Evolutionary conservation across 163 green algal species (phyloP).

Genomic region (Chlamydomonas reinhardtii): DNA sequence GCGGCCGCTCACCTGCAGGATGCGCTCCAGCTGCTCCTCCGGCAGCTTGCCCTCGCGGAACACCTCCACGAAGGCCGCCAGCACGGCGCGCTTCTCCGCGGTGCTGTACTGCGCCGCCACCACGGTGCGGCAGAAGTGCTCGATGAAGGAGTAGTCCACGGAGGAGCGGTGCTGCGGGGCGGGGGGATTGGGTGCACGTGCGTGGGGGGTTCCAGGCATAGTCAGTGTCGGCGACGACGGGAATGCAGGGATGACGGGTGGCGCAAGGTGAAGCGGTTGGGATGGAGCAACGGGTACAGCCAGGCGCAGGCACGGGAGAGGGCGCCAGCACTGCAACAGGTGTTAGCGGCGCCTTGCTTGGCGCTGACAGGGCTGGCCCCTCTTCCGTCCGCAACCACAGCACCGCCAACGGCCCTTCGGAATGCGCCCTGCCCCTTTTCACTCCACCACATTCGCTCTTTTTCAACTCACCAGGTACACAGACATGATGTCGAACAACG

Average conservation of each 20-base stretch:
- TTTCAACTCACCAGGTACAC: slow-evolving; percentile 73
- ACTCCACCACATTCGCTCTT: too few species aligned
- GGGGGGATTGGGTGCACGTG: background rate
- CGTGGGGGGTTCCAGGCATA: background rate
- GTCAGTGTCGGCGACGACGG: too few species aligned
- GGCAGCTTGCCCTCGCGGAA: slow-evolving; percentile 60
- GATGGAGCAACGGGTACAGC: too few species aligned
- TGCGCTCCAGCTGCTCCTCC: slow-evolving; percentile 67
- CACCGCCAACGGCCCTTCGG: too few species aligned
- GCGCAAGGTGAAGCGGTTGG: too few species aligned
- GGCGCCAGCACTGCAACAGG: too few species aligned
- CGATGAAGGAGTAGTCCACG: slow-evolving; percentile 91
- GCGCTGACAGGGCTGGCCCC: too few species aligned
- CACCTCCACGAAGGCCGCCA: slow-evolving; percentile 72
- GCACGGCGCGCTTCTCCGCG: slow-evolving; percentile 70
- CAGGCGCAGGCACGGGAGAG: too few species aligned
- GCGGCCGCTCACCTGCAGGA: slow-evolving; percentile 66
- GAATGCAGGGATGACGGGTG: too few species aligned
- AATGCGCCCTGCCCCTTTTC: too few species aligned
- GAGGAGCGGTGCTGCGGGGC: slow-evolving; percentile 51
- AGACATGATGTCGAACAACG: slow-evolving; percentile 88
- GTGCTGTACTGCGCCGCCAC: slow-evolving; percentile 71
- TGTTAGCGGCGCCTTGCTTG: too few species aligned
- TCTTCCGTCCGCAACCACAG: too few species aligned
- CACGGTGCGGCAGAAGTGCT: slow-evolving; percentile 73